phyloP scores from a whole-genome alignment of 192 early-diverging fungal genomes.

The Backusella westeae region DNA sequence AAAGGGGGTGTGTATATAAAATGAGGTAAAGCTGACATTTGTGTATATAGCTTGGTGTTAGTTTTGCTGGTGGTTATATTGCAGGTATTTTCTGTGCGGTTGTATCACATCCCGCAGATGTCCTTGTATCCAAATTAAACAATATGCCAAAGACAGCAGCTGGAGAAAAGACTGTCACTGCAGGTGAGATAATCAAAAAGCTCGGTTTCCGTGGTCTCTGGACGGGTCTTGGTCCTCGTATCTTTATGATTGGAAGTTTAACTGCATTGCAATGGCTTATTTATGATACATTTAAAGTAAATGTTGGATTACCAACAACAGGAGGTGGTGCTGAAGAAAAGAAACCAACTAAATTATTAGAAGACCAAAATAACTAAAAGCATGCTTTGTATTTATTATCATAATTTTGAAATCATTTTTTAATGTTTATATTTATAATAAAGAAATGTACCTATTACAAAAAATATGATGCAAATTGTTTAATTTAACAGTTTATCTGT shows the following conservation, averaged over 20 bases:
- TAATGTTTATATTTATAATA: background rate
- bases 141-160: constrained; percentile 16
- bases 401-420: background rate
- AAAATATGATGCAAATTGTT: too few relatives aligned
- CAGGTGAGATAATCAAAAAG: constrained; percentile 41
- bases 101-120: constrained; percentile 89
- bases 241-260: constrained; percentile 90
- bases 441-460: too few relatives aligned
- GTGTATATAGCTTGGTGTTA: constrained; percentile 48
- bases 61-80: constrained; percentile 82
- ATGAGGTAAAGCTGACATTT: background rate
- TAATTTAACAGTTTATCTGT: too few relatives aligned
- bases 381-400: background rate
- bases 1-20: background rate
- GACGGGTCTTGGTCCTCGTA: constrained; percentile 81
- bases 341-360: background rate
- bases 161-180: constrained; percentile 26
- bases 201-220: constrained; percentile 67
- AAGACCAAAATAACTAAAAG: background rate
- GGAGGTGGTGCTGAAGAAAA: background rate
- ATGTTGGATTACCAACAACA: constrained; percentile 30
- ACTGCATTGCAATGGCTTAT: constrained; percentile 84
- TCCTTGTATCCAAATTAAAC: constrained; percentile 62
- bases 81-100: constrained; percentile 88
- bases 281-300: constrained; percentile 78